These are phyloP conservation scores for Aspergillus pseudoglaucus DNA, from an alignment of 2,329 filamentous ascomycete genomes.

Conservation along the genomic window DNA sequence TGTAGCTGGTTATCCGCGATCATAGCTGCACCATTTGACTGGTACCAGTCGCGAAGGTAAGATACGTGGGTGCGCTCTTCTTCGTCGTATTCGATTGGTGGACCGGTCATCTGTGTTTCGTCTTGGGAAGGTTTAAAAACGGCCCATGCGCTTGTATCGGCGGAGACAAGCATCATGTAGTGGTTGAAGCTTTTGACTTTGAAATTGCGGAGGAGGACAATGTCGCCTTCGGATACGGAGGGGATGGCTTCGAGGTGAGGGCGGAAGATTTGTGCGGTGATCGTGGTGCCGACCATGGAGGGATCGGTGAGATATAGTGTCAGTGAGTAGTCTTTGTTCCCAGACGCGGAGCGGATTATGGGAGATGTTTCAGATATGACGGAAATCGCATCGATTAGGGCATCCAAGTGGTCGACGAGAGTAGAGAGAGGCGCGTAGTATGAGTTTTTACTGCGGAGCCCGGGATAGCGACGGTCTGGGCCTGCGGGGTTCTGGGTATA, in stretches of 20 bases:
- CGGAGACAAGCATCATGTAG: slow-evolving; percentile 36
- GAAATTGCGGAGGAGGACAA: slow-evolving; percentile 42
- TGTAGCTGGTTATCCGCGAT: slow-evolving; percentile 32
- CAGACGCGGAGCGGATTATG: slow-evolving; percentile 28
- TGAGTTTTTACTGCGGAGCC: slow-evolving; percentile 35
- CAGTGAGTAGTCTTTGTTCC: slow-evolving; percentile 35
- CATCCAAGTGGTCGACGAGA: slow-evolving; percentile 37
- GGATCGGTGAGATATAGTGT: slow-evolving; percentile 40
- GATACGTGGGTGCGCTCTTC: slow-evolving; percentile 32
- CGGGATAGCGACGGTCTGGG: slow-evolving; percentile 24
- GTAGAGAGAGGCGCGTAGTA: slow-evolving; percentile 40
- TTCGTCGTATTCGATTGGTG: slow-evolving; percentile 34
- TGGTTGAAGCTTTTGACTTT: slow-evolving; percentile 37
- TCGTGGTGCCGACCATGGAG: slow-evolving; percentile 33
- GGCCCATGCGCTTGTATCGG: slow-evolving; percentile 41
- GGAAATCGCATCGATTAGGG: slow-evolving; percentile 37
- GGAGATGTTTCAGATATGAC: slow-evolving; percentile 30
- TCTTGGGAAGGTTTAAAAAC: slow-evolving; percentile 32
- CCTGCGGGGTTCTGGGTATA: slow-evolving; percentile 2
- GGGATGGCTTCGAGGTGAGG: slow-evolving; percentile 36
- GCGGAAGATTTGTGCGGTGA: slow-evolving; percentile 39
- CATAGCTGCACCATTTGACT: slow-evolving; percentile 26
- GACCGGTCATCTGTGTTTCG: slow-evolving; percentile 27
- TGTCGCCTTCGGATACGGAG: slow-evolving; percentile 30
- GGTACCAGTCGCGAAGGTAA: slow-evolving; percentile 37